Conservation (phyloP, 2,329 filamentous ascomycete species). For the Parastagonospora nodorum region DNA sequence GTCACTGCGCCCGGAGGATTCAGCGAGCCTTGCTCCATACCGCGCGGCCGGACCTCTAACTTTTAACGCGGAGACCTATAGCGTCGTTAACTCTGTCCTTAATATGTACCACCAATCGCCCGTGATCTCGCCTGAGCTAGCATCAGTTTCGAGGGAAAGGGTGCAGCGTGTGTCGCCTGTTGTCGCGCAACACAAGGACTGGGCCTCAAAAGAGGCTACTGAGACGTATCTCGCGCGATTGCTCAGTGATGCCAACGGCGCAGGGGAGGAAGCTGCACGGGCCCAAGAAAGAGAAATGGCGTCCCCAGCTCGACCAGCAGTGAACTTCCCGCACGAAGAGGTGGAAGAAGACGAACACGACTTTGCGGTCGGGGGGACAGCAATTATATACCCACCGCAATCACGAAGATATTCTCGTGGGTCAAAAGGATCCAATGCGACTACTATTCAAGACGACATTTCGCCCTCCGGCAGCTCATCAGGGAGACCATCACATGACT, state of each 20-base stretch:
- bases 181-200: conserved; percentile 58
- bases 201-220: conserved; percentile 60
- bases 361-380: conserved; percentile 37
- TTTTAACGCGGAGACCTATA: conserved; percentile 50
- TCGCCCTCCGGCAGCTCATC: conserved; percentile 42
- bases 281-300: conserved; percentile 6
- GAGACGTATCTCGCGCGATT: conserved; percentile 60
- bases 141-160: conserved; percentile 46
- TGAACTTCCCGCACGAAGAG: conserved; percentile 24
- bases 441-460: conserved; percentile 39
- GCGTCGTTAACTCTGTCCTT: conserved; percentile 48
- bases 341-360: conserved; percentile 26
- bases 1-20: conserved; percentile 45
- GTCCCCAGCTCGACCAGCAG: conserved; percentile 16
- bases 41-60: conserved; percentile 37
- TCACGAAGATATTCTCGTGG: conserved; percentile 42
- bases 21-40: conserved; percentile 44
- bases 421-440: conserved; percentile 37
- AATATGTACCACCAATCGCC: conserved; percentile 48
- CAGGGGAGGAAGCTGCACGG: conserved; percentile 12
- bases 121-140: conserved; percentile 47
- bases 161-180: conserved; percentile 56
- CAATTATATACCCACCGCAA: conserved; percentile 44
- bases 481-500: conserved; percentile 33
- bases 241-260: conserved; percentile 46